Conservation (phyloP, 116 monocot genomes). For the Iris pallida region DNA sequence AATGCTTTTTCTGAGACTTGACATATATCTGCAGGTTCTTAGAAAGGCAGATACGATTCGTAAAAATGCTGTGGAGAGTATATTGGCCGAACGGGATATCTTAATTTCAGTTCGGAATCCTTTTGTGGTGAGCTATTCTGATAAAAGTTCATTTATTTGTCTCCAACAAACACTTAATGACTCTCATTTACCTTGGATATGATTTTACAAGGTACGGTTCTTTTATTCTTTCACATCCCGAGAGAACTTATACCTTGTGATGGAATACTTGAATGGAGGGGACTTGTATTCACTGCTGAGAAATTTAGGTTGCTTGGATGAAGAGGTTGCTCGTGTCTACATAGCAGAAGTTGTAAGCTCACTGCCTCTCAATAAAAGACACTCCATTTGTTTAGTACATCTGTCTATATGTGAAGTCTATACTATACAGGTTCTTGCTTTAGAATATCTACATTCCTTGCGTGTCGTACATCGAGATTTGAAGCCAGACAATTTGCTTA, state of each 20-base stretch:
- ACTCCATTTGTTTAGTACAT: neutral
- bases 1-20: neutral
- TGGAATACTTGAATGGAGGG: slow-evolving; percentile 95
- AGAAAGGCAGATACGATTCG: slow-evolving; percentile 99
- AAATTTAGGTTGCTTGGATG: slow-evolving; percentile 88
- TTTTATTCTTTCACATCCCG: slow-evolving; percentile 91
- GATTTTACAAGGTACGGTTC: slow-evolving; percentile 62
- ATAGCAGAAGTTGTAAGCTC: slow-evolving; percentile 98
- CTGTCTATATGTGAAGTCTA: neutral
- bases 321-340: slow-evolving; percentile 79
- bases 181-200: slow-evolving; percentile 4
- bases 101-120: slow-evolving; percentile 95
- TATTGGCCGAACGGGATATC: slow-evolving; percentile 97
- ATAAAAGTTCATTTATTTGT: neutral
- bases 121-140: slow-evolving; percentile 76
- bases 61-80: slow-evolving; percentile 99
- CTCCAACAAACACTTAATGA: neutral
- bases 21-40: slow-evolving; percentile 61
- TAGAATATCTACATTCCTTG: slow-evolving; percentile 95
- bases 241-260: slow-evolving; percentile 91
- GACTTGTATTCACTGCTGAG: slow-evolving; percentile 86
- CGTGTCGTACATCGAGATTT: slow-evolving; percentile 96
- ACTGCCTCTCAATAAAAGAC: neutral
- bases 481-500: slow-evolving; percentile 95
- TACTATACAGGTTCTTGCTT: slow-evolving; percentile 74